These are phyloP conservation scores for Pterocarpus macrocarpus DNA, from an alignment of 306 rosid species.

Conservation along the genomic window DNA sequence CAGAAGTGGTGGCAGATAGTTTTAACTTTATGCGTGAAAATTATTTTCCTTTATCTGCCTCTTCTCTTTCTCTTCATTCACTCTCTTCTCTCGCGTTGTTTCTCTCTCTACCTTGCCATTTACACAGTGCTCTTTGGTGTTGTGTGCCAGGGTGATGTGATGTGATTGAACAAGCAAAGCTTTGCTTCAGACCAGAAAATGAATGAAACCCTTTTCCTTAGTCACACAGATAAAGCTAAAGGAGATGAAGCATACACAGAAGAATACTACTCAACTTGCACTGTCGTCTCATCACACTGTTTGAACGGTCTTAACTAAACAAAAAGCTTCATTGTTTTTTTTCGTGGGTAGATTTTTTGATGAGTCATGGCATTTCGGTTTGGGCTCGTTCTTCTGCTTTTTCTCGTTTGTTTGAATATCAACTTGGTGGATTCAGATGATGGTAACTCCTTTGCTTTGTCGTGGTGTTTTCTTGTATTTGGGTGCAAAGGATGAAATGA, in stretches of 20 bases:
- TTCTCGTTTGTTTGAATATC: conserved; percentile 57
- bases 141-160: conserved; percentile 67
- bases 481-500: no score
- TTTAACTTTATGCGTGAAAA: conserved; percentile 84
- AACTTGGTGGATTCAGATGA: conserved; percentile 72
- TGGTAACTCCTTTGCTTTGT: conserved; percentile 23
- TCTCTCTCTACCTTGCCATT: neutral
- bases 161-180: conserved; percentile 69
- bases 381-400: conserved; percentile 60
- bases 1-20: conserved; percentile 76
- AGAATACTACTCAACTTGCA: neutral
- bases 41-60: conserved; percentile 49
- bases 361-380: conserved; percentile 57
- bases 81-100: conserved; percentile 9
- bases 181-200: conserved; percentile 42
- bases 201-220: neutral
- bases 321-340: no score
- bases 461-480: no score
- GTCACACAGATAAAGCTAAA: conserved; percentile 3
- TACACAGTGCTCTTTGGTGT: no score
- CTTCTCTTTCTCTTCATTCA: neutral
- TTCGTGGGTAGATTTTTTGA: no score
- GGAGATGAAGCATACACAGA: conserved; percentile 28
- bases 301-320: no score
- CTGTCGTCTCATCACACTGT: no score